These are phyloP conservation scores for Aspergillus homomorphus DNA, from an alignment of 495 filamentous ascomycete species.

Conservation along the genomic window DNA sequence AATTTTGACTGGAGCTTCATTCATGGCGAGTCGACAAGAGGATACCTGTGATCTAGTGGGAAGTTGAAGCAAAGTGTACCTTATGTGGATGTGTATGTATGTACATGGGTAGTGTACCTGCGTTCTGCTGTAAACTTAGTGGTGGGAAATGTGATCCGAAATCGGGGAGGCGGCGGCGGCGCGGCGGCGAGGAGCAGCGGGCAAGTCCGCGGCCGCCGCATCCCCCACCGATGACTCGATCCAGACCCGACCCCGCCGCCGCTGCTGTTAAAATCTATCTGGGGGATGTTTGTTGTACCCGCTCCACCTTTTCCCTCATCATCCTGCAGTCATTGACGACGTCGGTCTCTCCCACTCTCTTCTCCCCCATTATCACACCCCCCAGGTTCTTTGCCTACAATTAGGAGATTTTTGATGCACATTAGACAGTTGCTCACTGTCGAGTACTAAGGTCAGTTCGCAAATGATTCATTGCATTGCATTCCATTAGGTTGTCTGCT, in stretches of 20 bases:
- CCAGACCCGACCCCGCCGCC: slow-evolving; percentile 37
- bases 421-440: neutral
- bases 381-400: neutral
- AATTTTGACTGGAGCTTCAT: neutral
- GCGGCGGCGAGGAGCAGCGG: no score
- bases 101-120: no score
- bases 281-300: neutral
- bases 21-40: neutral
- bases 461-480: neutral
- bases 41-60: no score
- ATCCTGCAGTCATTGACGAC: slow-evolving; percentile 47
- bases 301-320: slow-evolving; percentile 3
- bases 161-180: neutral
- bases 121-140: no score
- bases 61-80: no score
- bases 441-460: neutral
- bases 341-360: slow-evolving; percentile 5
- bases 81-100: no score
- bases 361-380: neutral
- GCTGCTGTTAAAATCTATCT: neutral
- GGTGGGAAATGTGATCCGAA: neutral
- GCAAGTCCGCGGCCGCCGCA: neutral
- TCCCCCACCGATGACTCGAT: slow-evolving; percentile 16
- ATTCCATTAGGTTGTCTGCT: neutral
- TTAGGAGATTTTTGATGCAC: neutral